phyloP scores from a whole-genome alignment of 805 yeast genomes.

The Lachancea fermentati region DNA sequence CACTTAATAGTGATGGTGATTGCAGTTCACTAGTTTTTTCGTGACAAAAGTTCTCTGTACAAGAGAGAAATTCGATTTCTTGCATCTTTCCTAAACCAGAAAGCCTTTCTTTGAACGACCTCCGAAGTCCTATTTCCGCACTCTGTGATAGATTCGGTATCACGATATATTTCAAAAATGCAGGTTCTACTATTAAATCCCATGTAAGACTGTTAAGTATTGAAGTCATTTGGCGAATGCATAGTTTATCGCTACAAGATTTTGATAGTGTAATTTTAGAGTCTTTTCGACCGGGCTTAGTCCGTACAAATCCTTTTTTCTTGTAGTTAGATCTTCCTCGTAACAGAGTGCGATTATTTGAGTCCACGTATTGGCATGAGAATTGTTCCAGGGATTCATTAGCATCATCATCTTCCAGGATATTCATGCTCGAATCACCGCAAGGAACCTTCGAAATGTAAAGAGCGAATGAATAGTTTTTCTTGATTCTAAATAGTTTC shows the following conservation, averaged over 20 bases:
- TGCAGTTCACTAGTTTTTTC: conserved; percentile 11
- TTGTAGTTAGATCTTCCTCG: conserved; percentile 64
- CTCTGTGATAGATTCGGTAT: conserved; percentile 31
- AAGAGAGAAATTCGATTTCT: conserved; percentile 12
- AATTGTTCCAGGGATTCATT: conserved; percentile 15
- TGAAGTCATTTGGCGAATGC: conserved; percentile 55
- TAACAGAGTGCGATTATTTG: conserved; percentile 25
- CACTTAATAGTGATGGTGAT: conserved; percentile 21
- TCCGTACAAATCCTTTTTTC: conserved; percentile 62
- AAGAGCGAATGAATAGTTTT: conserved; percentile 44
- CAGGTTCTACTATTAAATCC: conserved; percentile 28
- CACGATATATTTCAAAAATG: conserved; percentile 43
- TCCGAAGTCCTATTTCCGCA: conserved; percentile 5
- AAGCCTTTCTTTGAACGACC: conserved; percentile 15
- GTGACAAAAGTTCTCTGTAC: conserved; percentile 15
- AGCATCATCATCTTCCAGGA: conserved; percentile 13
- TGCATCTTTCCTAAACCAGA: no score
- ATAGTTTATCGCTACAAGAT: conserved; percentile 84
- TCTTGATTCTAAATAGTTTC: conserved; percentile 30
- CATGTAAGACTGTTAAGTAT: conserved; percentile 43
- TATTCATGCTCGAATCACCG: conserved; percentile 78
- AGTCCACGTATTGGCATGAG: conserved; percentile 25
- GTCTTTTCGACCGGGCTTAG: conserved; percentile 89
- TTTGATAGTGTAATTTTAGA: conserved; percentile 68
- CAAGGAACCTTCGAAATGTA: conserved; percentile 79